Evolutionary conservation across 2,329 filamentous ascomycete genomes (phyloP), one percentile per base, ranked within the genome.

Genomic region (Alternaria triticimaculans): DNA sequence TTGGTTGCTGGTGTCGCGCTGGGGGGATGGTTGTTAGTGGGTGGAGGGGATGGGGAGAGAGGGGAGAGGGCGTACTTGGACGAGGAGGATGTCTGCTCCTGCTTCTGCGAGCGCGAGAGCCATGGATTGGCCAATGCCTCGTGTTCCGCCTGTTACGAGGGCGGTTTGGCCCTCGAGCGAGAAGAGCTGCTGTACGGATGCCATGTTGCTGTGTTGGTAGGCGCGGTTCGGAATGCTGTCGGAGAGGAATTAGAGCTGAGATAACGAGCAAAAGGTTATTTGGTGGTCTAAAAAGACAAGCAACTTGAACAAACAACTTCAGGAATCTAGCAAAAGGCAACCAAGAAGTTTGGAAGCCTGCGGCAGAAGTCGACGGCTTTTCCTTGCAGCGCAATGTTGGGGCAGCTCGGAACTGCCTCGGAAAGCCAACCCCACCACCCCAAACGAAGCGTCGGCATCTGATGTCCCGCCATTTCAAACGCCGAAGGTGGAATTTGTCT

Each of bases 1-100:
- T 68, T 80, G 78, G 72, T 84, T 88, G 74, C 82, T 83, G 41
- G 83, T 83, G 74, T 89, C 85, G 73, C 87, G 82, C 87, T 89
- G 71, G 44, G 44, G 18, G 28, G 46, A 64, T 56, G 49, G 62
- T 60, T 37, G 60, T 37, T 46, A 18, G 30, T 26, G 18, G 28
- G 51, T 21, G 25, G 41, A 11, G 37, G 33, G 33, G 30, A 46
- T 12, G 26, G 14, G 48, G 21, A n/a, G 14, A 11, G 15, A 28
- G 49, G 9, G n/a, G 37, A 25, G 28, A 41, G 41, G 43, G 58
- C 62, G 25, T 72, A 84, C 83, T 72, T 85, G 84, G 44, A 85
- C 80, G 48, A 86, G 83, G 33, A 86, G 68, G 37, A 86, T 80
- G 69, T 86, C 82, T 70, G 84, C 84, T 55, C 84, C 84, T 55